A percentile compares a stretch with the other conserved stretches of the same genome.
Evolutionary conservation across 140 eudicot species (phyloP).

Genomic region (Flaveria floridana): DNA sequence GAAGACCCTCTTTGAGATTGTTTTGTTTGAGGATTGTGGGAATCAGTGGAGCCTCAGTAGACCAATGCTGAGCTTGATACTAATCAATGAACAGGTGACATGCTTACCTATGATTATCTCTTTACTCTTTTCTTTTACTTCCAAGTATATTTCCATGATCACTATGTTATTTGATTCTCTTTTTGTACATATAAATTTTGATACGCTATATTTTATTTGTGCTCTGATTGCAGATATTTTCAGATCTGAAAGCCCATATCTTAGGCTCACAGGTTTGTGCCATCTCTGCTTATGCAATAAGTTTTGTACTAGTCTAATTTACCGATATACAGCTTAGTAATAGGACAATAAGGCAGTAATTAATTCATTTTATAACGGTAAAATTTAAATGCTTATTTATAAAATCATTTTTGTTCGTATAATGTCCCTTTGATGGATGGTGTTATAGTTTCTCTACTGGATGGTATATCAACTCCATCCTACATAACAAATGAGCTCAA

Average conservation of each 20-base stretch:
- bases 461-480: neutral
- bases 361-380: neutral
- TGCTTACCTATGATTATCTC: neutral
- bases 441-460: neutral
- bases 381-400: neutral
- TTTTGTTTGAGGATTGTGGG: conserved; percentile 81
- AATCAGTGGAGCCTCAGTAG: conserved; percentile 90
- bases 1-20: conserved; percentile 88
- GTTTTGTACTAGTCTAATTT: neutral
- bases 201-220: conserved; percentile 5
- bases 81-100: conserved; percentile 80
- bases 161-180: neutral
- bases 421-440: neutral
- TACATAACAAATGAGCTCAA: neutral
- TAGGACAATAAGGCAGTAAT: neutral
- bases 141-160: neutral
- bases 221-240: conserved; percentile 65
- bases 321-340: neutral
- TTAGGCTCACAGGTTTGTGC: conserved; percentile 74
- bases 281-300: conserved; percentile 15
- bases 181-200: neutral
- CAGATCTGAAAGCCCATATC: conserved; percentile 79
- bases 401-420: neutral
- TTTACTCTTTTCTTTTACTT: neutral
- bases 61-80: conserved; percentile 94